Evolutionary conservation across 345 rosid genomes (phyloP).

Genomic region (Citrus sp.): DNA sequence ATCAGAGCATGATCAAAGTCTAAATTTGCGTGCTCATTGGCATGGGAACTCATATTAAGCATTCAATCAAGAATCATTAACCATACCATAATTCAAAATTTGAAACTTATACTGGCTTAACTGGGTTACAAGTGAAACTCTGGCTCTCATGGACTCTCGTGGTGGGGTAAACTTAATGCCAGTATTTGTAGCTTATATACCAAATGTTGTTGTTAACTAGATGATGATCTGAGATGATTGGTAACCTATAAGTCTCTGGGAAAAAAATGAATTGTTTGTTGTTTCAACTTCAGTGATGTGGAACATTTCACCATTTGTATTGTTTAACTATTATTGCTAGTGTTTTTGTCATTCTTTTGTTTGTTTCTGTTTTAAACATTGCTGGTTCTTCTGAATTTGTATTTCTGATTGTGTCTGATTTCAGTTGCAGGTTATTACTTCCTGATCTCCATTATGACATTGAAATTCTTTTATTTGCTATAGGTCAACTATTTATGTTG

Average conservation of each 20-base stretch:
- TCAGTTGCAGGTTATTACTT: background rate
- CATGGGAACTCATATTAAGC: background rate
- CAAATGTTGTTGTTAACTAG: background rate
- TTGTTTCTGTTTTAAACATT: conserved; percentile 3
- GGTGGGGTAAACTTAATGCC: background rate
- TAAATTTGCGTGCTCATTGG: background rate
- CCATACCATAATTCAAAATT: background rate
- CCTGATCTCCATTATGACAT: background rate
- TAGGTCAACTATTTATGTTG: conserved; percentile 64
- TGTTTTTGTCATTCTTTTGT: background rate
- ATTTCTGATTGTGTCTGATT: background rate
- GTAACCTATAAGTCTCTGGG: no score
- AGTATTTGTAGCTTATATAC: background rate
- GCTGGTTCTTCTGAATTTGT: background rate
- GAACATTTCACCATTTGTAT: background rate
- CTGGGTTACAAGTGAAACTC: no score
- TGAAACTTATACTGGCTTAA: background rate
- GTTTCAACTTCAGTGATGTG: background rate
- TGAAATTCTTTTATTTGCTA: conserved; percentile 11
- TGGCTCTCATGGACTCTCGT: background rate
- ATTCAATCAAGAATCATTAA: background rate
- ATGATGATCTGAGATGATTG: background rate
- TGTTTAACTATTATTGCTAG: background rate
- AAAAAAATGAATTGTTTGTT: no score
- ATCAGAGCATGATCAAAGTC: no score